Conservation (phyloP, 129 eudicot species). For the Oenanthe sinensis region DNA sequence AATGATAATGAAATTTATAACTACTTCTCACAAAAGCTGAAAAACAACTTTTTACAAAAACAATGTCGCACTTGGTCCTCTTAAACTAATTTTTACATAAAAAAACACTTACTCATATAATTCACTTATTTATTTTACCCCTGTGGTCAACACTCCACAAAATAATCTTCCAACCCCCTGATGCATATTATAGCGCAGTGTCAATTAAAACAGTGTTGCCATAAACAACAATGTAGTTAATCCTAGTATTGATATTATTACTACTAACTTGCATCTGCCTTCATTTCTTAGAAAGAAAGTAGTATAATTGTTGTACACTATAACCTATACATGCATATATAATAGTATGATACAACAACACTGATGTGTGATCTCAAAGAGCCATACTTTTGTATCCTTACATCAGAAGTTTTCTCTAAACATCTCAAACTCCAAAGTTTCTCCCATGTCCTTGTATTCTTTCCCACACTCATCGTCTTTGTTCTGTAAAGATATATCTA, state of each 20-base stretch:
- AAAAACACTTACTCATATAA: too few relatives aligned
- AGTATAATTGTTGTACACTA: background rate
- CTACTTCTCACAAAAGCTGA: too few relatives aligned
- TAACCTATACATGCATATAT: background rate
- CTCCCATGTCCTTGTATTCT: conserved; percentile 20
- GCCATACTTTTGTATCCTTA: background rate
- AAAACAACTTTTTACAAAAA: too few relatives aligned
- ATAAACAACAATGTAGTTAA: too few relatives aligned
- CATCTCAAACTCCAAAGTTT: conserved; percentile 47
- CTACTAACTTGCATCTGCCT: background rate
- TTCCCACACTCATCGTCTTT: conserved; percentile 12
- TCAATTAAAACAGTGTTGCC: too few relatives aligned
- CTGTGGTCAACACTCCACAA: background rate
- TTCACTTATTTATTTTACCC: too few relatives aligned
- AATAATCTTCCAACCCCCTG: too few relatives aligned
- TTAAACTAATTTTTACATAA: too few relatives aligned
- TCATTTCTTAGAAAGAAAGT: background rate
- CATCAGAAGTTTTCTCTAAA: conserved; percentile 24
- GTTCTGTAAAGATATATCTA: conserved; percentile 9
- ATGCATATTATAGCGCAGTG: too few relatives aligned
- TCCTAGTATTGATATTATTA: background rate
- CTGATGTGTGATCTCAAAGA: background rate
- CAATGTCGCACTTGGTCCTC: too few relatives aligned
- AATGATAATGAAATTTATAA: too few relatives aligned
- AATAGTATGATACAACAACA: background rate